phyloP scores from a whole-genome alignment of 2,329 filamentous ascomycete species.

The Fusarium clavum region DNA sequence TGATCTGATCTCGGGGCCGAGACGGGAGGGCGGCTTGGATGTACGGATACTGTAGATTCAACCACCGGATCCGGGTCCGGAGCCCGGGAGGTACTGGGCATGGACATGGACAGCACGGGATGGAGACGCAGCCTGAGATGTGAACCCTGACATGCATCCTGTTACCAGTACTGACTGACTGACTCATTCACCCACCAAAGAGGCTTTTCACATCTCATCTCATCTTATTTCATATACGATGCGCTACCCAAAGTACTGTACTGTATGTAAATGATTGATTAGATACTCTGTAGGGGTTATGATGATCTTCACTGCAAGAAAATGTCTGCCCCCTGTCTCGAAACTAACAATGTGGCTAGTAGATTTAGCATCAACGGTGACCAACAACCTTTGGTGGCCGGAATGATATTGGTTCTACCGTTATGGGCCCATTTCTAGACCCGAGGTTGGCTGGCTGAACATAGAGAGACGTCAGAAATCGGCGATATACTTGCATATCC shows the following conservation, averaged over 20 bases:
- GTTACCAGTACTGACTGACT: background rate
- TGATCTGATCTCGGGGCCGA: conserved; percentile 19
- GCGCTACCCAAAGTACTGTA: background rate
- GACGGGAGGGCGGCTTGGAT: background rate
- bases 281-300: conserved; percentile 7
- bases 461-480: background rate
- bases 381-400: background rate
- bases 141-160: background rate
- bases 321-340: conserved; percentile 4
- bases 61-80: conserved; percentile 17
- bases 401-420: conserved; percentile 2
- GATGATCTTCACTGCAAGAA: conserved; percentile 5
- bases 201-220: background rate
- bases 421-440: conserved; percentile 1
- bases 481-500: conserved; percentile 5
- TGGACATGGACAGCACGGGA: background rate
- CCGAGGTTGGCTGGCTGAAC: background rate
- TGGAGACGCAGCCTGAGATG: background rate
- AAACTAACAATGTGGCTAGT: conserved; percentile 12
- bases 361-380: conserved; percentile 13
- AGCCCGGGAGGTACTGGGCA: background rate
- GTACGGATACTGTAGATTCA: background rate
- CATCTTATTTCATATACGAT: background rate
- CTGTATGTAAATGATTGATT: conserved; percentile 21
- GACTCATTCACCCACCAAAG: background rate